These are phyloP conservation scores for Coprinopsis sp. DNA, from an alignment of 768 basidiomycete genomes.

Conservation along the genomic window DNA sequence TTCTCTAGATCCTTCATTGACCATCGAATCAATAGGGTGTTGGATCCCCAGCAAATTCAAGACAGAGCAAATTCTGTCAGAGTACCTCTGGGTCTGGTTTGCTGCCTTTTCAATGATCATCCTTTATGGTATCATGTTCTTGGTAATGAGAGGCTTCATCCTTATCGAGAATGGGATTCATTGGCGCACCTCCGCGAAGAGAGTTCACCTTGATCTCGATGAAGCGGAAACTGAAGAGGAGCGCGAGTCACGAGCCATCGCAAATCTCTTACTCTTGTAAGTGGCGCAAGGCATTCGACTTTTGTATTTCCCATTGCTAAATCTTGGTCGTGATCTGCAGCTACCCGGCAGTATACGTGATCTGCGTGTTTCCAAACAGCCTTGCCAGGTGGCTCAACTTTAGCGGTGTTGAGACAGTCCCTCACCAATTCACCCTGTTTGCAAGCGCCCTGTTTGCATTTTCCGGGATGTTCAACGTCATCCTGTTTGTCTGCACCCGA, in stretches of 20 bases:
- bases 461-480: constrained; percentile 42
- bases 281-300: too few relatives aligned
- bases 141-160: constrained; percentile 36
- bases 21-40: constrained; percentile 35
- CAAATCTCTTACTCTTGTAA: constrained; percentile 46
- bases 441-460: constrained; percentile 37
- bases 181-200: constrained; percentile 8
- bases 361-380: constrained; percentile 37
- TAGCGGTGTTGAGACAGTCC: constrained; percentile 17
- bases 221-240: constrained; percentile 22
- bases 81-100: constrained; percentile 53
- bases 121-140: constrained; percentile 41
- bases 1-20: background rate
- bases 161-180: constrained; percentile 25
- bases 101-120: constrained; percentile 37
- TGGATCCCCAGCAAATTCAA: constrained; percentile 38
- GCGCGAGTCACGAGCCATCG: constrained; percentile 24
- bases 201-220: background rate
- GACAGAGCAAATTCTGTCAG: constrained; percentile 38
- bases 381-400: constrained; percentile 37
- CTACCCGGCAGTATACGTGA: constrained; percentile 43
- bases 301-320: background rate
- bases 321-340: constrained; percentile 17
- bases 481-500: constrained; percentile 32
- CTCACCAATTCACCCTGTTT: constrained; percentile 35